Evolutionary conservation across 2,329 filamentous ascomycete genomes (phyloP).

Genomic region (Diaporthe helianthi): DNA sequence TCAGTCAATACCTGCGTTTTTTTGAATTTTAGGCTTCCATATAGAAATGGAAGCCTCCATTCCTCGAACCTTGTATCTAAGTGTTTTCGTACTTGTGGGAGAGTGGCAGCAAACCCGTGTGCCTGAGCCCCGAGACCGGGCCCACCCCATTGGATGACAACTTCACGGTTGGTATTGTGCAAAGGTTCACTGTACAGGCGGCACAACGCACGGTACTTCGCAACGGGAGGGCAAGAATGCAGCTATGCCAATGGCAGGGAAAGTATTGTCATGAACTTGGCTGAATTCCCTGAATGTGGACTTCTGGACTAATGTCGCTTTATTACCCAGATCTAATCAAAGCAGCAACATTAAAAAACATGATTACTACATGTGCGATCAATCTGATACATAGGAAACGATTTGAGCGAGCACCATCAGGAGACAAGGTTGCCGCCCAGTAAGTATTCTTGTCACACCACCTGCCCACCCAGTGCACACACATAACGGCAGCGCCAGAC

Average conservation of each 20-base stretch:
- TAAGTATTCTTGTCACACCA: too few species aligned
- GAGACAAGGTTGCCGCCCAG: background rate
- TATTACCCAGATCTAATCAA: background rate
- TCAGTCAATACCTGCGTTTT: background rate
- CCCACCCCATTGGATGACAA: background rate
- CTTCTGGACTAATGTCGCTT: too few species aligned
- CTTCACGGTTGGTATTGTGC: background rate
- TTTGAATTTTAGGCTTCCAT: background rate
- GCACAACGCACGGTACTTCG: background rate
- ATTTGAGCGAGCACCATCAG: background rate
- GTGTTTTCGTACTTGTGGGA: background rate
- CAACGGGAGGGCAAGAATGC: too few species aligned
- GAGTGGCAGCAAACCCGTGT: too few species aligned
- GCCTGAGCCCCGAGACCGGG: too few species aligned
- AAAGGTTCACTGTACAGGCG: background rate
- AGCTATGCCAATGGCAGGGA: too few species aligned
- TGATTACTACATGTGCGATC: too few species aligned
- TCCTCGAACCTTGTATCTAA: background rate
- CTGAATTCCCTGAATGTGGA: background rate
- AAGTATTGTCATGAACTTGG: background rate
- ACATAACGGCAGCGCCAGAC: background rate
- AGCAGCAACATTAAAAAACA: too few species aligned
- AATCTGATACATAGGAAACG: background rate
- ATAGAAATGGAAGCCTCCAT: background rate
- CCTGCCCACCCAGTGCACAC: background rate